These are phyloP conservation scores for Fagopyrum homotropicum DNA, from an alignment of 148 eudicot species.

Conservation along the genomic window DNA sequence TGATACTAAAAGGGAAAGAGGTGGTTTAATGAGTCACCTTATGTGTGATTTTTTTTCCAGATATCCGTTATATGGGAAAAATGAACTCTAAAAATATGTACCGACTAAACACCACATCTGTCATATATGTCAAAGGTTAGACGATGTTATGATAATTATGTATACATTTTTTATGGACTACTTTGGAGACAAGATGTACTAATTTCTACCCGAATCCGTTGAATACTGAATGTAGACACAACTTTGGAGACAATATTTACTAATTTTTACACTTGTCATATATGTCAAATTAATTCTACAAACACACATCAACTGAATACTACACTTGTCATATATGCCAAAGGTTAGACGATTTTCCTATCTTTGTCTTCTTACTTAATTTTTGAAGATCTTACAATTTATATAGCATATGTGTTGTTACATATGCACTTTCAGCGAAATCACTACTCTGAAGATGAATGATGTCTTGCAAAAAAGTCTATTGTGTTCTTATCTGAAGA, in stretches of 20 bases:
- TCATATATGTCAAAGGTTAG: conserved; percentile 86
- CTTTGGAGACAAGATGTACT: not conserved
- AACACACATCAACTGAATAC: conserved; percentile 41
- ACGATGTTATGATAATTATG: not conserved
- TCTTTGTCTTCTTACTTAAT: not conserved
- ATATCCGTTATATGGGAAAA: conserved; percentile 80
- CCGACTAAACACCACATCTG: conserved; percentile 81
- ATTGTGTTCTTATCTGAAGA: conserved; percentile 69
- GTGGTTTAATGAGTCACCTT: conserved; percentile 93
- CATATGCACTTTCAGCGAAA: conserved; percentile 76
- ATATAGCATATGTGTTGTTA: not conserved
- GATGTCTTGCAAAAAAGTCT: conserved; percentile 78
- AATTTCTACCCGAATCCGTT: not conserved
- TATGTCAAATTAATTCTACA: no score
- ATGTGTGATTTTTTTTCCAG: conserved; percentile 84
- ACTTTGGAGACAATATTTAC: conserved; percentile 52
- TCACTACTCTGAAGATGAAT: conserved; percentile 82
- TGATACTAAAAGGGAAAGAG: conserved; percentile 94
- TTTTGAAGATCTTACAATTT: not conserved
- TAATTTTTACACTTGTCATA: no score
- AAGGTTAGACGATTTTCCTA: no score
- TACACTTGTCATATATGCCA: conserved; percentile 20
- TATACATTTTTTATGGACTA: not conserved
- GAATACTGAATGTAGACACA: conserved; percentile 41
- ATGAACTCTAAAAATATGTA: conserved; percentile 85